phyloP scores from a whole-genome alignment of 768 basidiomycete species.

The Chlorophyllum brunneum region DNA sequence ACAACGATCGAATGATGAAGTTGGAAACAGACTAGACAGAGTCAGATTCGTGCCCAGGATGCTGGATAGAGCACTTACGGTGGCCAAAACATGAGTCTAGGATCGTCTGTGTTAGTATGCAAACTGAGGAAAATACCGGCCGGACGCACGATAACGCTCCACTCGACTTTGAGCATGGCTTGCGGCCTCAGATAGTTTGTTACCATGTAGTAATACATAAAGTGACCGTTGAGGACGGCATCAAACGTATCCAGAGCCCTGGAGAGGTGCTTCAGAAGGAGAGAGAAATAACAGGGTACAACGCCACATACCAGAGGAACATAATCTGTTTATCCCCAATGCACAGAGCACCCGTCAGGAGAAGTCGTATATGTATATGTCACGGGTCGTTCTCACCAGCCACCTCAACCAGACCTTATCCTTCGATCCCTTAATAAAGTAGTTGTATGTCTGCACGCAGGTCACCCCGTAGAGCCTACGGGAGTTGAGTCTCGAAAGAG shows the following conservation, averaged over 20 bases:
- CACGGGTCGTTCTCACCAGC: slow-evolving; percentile 26
- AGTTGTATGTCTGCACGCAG: slow-evolving; percentile 50
- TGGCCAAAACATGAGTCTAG: slow-evolving; percentile 52
- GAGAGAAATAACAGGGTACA: no score
- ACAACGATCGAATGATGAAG: slow-evolving; percentile 49
- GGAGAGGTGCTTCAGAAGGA: neutral
- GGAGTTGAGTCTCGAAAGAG: neutral
- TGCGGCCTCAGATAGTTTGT: slow-evolving; percentile 46
- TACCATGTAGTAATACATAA: slow-evolving; percentile 57
- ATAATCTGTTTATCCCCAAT: slow-evolving; percentile 25
- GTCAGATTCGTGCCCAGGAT: neutral
- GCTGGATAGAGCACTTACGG: no score
- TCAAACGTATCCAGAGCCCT: slow-evolving; percentile 58
- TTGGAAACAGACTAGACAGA: slow-evolving; percentile 40
- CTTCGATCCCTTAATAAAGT: slow-evolving; percentile 35
- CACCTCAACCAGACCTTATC: slow-evolving; percentile 32
- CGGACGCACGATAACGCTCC: slow-evolving; percentile 49
- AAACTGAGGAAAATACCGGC: neutral
- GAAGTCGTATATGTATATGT: neutral
- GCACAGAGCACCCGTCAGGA: neutral
- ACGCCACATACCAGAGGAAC: slow-evolving; percentile 31
- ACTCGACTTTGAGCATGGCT: slow-evolving; percentile 41
- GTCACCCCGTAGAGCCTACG: slow-evolving; percentile 60
- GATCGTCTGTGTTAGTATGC: neutral
- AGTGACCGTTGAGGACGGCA: slow-evolving; percentile 46